These are phyloP conservation scores for Hypoxylon sp. DNA, from an alignment of 2,329 filamentous ascomycete species.

Conservation along the genomic window DNA sequence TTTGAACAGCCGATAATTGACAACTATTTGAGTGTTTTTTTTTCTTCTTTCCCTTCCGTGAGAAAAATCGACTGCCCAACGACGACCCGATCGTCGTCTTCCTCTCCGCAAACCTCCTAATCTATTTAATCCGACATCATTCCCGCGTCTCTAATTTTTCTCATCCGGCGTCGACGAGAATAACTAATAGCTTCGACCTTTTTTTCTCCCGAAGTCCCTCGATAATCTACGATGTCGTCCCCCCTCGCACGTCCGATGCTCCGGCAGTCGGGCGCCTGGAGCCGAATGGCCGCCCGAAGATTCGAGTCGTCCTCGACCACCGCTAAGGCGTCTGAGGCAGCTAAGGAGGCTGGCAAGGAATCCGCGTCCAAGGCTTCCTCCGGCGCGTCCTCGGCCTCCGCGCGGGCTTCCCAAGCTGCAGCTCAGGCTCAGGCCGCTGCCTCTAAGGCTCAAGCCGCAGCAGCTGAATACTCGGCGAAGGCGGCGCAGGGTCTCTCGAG, in stretches of 20 bases:
- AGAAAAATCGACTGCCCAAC: constrained; percentile 32
- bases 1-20: constrained; percentile 41
- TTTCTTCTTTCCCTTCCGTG: constrained; percentile 48
- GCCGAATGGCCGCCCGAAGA: constrained; percentile 59
- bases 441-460: constrained; percentile 41
- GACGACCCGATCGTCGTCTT: constrained; percentile 34
- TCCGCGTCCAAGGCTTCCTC: constrained; percentile 38
- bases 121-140: constrained; percentile 31
- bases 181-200: not conserved
- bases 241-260: constrained; percentile 45
- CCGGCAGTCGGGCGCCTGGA: constrained; percentile 49
- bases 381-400: constrained; percentile 13
- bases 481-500: constrained; percentile 83
- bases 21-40: constrained; percentile 59
- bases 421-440: constrained; percentile 42
- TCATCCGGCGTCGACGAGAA: constrained; percentile 5
- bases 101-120: constrained; percentile 12
- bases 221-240: constrained; percentile 41
- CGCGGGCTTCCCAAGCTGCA: constrained; percentile 46
- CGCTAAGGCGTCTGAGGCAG: constrained; percentile 55
- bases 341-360: constrained; percentile 48
- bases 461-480: constrained; percentile 64
- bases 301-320: constrained; percentile 68
- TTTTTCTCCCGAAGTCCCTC: constrained; percentile 7
- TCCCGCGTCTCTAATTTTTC: constrained; percentile 5